Base-by-base conservation (phyloP, 768 basidiomycete genomes). In the Rubroboletus pulcherrimus region DNA sequence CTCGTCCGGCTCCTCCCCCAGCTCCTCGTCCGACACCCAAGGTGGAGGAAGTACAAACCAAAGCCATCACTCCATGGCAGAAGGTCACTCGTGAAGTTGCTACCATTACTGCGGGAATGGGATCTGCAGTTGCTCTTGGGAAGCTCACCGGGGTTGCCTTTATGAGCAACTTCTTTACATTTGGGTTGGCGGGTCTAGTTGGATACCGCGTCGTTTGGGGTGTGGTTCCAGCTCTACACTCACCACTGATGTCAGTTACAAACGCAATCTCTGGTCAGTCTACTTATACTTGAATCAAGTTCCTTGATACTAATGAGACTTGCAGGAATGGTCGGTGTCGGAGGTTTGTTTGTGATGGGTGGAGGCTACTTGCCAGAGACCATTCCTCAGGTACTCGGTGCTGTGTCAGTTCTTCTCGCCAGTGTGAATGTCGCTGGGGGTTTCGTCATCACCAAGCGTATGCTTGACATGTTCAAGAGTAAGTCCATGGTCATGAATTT, bases 391-490 rank as follows among this genome's bases (percentile, higher is more conserved):
- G 74, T 76, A 12, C 75, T 94, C 14, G 92, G 91, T 55, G 89
- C 92, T 4, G 56, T 86, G 14, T 89, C 91, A 14, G 92, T 94
- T n/a, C 80, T 94, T 49, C 74, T 94, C 33, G 92, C 92, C 24
- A 89, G 89, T 55, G 82, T 94, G 56, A 94, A 94, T 65, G 91
- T 94, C 51, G 83, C 88, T 35, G 92, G 92, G 49, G 92, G 92
- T 42, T 93, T 93, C 63, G 85, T 91, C 38, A 87, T 93, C 63
- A 93, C 91, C 24, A 92, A 92, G 71, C 85, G 91, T 41, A 94
- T 94, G 92, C 75, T 94, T 57, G 90, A 93, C 65, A 91, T 94
- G 87, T 94, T 94, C 72, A 90, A 89, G 73, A 85, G 92, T 88
- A 69, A 58, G 79, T 58, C 9, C 12, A 41, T 50, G 17, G 19